phyloP scores from a whole-genome alignment of 495 filamentous ascomycete genomes.

The Penicillium alfredii region DNA sequence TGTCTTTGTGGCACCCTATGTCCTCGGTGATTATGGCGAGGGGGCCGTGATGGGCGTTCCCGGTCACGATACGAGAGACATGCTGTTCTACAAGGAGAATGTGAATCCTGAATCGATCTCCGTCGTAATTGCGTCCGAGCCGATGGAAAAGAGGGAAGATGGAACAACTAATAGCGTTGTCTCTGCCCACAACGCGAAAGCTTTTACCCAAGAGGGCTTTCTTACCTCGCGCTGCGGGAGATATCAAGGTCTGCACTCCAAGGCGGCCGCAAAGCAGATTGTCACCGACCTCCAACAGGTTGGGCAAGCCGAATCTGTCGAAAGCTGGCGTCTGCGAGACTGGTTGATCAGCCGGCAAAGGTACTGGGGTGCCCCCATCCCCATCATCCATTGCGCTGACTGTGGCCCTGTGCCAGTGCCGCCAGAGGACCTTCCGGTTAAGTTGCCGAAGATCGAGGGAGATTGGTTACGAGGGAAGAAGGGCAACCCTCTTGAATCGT shows the following conservation, averaged over 20 bases:
- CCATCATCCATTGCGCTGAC: conserved; percentile 72
- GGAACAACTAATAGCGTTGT: conserved; percentile 33
- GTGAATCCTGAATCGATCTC: conserved; percentile 44
- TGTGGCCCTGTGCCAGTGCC: conserved; percentile 81
- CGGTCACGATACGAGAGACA: conserved; percentile 71
- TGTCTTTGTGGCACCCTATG: conserved; percentile 77
- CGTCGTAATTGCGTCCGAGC: conserved; percentile 40
- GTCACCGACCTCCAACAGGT: conserved; percentile 47
- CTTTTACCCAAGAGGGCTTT: conserved; percentile 43
- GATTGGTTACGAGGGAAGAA: conserved; percentile 62
- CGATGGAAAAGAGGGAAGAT: conserved; percentile 23
- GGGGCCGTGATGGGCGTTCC: conserved; percentile 92
- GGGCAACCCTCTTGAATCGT: conserved; percentile 71
- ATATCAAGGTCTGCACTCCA: conserved; percentile 51
- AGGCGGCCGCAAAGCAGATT: conserved; percentile 56
- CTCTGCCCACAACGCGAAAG: conserved; percentile 29
- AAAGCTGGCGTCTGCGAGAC: conserved; percentile 73
- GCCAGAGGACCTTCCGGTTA: conserved; percentile 66
- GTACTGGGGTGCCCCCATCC: conserved; percentile 89
- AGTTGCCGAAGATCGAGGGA: conserved; percentile 61
- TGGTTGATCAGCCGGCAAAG: conserved; percentile 86
- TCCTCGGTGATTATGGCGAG: conserved; percentile 81
- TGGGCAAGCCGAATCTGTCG: conserved; percentile 50
- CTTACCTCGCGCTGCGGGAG: conserved; percentile 39
- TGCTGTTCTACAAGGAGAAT: conserved; percentile 74